Evolutionary conservation across 2,329 filamentous ascomycete species (phyloP).

Genomic region (Onygena corvina): DNA sequence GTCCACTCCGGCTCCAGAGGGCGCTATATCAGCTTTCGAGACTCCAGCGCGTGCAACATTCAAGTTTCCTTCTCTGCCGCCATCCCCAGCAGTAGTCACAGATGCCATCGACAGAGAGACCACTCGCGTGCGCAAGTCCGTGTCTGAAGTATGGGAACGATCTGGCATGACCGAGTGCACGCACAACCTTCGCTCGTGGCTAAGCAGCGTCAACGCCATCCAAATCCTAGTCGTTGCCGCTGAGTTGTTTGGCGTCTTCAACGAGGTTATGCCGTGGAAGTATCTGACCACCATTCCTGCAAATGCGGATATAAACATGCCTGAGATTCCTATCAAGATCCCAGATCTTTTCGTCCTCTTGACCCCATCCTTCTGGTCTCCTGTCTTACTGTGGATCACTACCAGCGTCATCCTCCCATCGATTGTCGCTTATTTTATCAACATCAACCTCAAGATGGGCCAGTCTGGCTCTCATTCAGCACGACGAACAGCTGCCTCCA

Average conservation of each 20-base stretch:
- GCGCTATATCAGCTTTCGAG: conserved; percentile 16
- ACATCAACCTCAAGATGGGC: conserved; percentile 52
- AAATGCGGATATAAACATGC: conserved; percentile 43
- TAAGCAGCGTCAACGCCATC: conserved; percentile 58
- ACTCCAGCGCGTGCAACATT: conserved; percentile 32
- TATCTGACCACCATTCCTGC: conserved; percentile 63
- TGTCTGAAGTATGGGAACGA: conserved; percentile 26
- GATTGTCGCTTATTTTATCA: conserved; percentile 76
- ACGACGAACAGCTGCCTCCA: conserved; percentile 18
- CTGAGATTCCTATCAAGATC: conserved; percentile 51
- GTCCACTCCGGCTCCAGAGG: conserved; percentile 43
- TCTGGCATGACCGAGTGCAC: conserved; percentile 38
- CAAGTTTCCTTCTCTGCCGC: conserved; percentile 53
- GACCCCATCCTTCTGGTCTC: conserved; percentile 70
- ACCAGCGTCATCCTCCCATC: conserved; percentile 62
- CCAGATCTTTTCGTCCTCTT: conserved; percentile 73
- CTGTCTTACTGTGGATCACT: conserved; percentile 61
- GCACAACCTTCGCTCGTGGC: conserved; percentile 52
- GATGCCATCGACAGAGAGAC: conserved; percentile 59
- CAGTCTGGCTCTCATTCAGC: conserved; percentile 17
- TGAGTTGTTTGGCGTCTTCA: conserved; percentile 59
- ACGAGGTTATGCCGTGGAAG: conserved; percentile 56
- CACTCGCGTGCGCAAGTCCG: conserved; percentile 25
- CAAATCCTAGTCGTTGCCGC: conserved; percentile 52
- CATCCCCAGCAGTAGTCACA: conserved; percentile 67